Evolutionary conservation across 2,329 filamentous ascomycete genomes (phyloP).

Genomic region (Pseudopyricularia cyperi): DNA sequence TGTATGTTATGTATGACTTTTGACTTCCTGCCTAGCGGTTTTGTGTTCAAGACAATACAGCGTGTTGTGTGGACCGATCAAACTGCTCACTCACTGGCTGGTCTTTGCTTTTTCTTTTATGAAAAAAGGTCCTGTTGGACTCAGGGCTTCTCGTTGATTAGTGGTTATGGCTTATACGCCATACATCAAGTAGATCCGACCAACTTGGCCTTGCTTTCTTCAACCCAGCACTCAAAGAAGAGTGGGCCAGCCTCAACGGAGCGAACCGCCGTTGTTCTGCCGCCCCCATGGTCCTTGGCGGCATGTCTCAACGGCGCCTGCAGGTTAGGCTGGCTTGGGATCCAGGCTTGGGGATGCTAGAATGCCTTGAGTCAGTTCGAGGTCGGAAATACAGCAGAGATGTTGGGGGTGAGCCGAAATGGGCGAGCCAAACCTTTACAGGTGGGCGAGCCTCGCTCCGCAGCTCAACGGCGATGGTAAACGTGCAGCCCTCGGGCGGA

Average conservation of each 20-base stretch:
- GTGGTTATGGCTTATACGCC: not conserved
- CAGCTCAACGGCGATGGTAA: conserved; percentile 64
- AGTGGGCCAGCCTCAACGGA: conserved; percentile 44
- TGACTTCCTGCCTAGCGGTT: not conserved
- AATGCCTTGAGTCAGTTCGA: not conserved
- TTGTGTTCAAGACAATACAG: not conserved
- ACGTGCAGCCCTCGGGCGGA: conserved; percentile 55
- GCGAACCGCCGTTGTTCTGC: conserved; percentile 34
- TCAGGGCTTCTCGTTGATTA: not conserved
- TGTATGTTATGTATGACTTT: not conserved
- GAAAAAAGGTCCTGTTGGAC: not conserved
- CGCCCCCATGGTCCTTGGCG: conserved; percentile 19
- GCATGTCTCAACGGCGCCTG: conserved; percentile 23
- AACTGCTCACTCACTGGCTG: not conserved
- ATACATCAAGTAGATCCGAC: not conserved
- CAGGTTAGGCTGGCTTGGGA: conserved; percentile 37
- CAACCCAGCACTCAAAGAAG: conserved; percentile 53
- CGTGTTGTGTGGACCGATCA: not conserved
- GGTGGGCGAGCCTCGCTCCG: conserved; percentile 35
- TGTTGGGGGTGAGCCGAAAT: not conserved
- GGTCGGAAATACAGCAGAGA: not conserved
- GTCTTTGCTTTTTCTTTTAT: not conserved
- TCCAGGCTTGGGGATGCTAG: conserved; percentile 48
- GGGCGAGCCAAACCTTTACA: conserved; percentile 38
- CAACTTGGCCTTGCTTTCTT: conserved; percentile 33